Percentiles rank a stretch among this genome's conserved stretches.
These are phyloP conservation scores for Synchytrium microbalum DNA, from an alignment of 371 early-diverging fungal genomes.

Conservation along the genomic window DNA sequence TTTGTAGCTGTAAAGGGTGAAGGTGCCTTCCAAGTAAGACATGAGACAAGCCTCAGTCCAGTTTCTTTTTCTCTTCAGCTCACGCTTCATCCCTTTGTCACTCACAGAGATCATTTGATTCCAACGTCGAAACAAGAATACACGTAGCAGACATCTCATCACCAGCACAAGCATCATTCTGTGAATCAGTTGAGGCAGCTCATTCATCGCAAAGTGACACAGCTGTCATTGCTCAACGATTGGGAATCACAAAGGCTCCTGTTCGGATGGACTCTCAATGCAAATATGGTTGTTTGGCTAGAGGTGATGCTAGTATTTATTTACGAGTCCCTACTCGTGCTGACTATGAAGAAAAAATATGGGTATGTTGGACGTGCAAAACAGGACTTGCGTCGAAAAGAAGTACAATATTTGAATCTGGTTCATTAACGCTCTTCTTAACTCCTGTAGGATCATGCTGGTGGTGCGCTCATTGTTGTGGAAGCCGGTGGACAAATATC, in stretches of 20 bases:
- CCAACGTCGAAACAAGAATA: slow-evolving; percentile 52
- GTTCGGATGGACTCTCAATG: slow-evolving; percentile 94
- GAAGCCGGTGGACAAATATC: slow-evolving; percentile 94
- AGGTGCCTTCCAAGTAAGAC: slow-evolving; percentile 79
- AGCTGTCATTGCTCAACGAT: slow-evolving; percentile 60
- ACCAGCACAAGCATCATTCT: slow-evolving; percentile 64
- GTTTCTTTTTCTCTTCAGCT: not conserved
- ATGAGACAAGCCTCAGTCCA: not conserved
- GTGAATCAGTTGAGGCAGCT: slow-evolving; percentile 93
- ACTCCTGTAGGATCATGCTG: slow-evolving; percentile 77
- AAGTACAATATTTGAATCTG: not conserved
- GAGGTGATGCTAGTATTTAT: slow-evolving; percentile 89
- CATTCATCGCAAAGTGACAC: slow-evolving; percentile 80
- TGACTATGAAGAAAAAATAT: slow-evolving; percentile 90
- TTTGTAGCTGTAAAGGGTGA: slow-evolving; percentile 62
- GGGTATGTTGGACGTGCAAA: slow-evolving; percentile 49
- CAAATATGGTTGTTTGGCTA: slow-evolving; percentile 79
- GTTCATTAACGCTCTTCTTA: not conserved
- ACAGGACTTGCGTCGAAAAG: no score
- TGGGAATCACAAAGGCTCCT: slow-evolving; percentile 66
- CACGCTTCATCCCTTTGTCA: not conserved
- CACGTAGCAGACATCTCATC: slow-evolving; percentile 42
- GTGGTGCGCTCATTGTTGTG: slow-evolving; percentile 75
- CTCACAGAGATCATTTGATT: slow-evolving; percentile 54
- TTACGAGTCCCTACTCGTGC: slow-evolving; percentile 72